These are phyloP conservation scores for Chalara sp. DNA, from an alignment of 2,329 filamentous ascomycete species.

Conservation along the genomic window DNA sequence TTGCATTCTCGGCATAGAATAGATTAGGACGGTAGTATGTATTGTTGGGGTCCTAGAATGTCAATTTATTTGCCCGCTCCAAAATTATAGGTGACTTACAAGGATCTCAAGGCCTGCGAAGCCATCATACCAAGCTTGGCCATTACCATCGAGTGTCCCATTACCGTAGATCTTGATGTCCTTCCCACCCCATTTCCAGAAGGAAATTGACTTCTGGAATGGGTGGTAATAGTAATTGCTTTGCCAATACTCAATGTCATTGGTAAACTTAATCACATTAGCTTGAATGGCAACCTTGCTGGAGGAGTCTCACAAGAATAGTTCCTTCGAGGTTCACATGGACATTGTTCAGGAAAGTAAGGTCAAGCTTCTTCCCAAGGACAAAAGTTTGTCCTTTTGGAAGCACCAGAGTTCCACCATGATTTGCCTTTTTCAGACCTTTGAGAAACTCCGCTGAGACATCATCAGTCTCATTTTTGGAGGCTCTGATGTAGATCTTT, in stretches of 20 bases:
- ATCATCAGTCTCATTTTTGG: no score
- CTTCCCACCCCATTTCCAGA: slow-evolving; percentile 60
- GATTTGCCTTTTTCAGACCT: no score
- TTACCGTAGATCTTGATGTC: slow-evolving; percentile 64
- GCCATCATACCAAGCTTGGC: slow-evolving; percentile 51
- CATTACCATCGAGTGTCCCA: slow-evolving; percentile 56
- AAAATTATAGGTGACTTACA: no score
- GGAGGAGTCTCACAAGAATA: neutral
- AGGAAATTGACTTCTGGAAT: slow-evolving; percentile 61
- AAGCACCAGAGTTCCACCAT: no score
- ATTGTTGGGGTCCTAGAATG: slow-evolving; percentile 39
- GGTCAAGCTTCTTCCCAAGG: slow-evolving; percentile 35
- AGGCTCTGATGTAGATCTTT: no score
- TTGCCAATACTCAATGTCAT: slow-evolving; percentile 65
- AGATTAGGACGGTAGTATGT: no score
- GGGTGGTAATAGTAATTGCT: slow-evolving; percentile 54
- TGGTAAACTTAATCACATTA: slow-evolving; percentile 39
- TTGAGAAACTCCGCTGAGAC: no score
- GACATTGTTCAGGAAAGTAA: slow-evolving; percentile 57
- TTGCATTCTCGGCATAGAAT: no score
- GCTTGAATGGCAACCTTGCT: no score
- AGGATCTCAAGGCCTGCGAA: slow-evolving; percentile 34
- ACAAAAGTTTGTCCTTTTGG: no score
- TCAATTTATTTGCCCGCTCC: slow-evolving; percentile 36
- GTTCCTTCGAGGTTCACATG: slow-evolving; percentile 43